Conservation (phyloP, 495 filamentous ascomycete genomes). For the Cetradonia linearis region DNA sequence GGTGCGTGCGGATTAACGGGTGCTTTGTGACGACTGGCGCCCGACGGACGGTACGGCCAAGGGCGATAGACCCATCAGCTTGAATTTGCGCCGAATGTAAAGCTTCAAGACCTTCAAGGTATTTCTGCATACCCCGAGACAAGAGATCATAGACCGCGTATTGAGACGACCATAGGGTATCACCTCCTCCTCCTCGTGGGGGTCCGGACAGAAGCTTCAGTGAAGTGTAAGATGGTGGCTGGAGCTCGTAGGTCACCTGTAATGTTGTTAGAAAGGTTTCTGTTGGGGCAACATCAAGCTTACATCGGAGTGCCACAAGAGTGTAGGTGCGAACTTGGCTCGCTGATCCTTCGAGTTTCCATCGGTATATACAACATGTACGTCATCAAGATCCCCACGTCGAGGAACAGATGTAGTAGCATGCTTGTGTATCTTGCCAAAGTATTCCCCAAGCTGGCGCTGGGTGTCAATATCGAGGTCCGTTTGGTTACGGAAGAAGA, state of each 20-base stretch:
- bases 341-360: slow-evolving; percentile 53
- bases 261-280: not conserved
- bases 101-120: slow-evolving; percentile 60
- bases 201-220: slow-evolving; percentile 61
- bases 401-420: slow-evolving; percentile 51
- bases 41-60: slow-evolving; percentile 55
- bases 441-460: slow-evolving; percentile 54
- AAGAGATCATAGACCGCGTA: slow-evolving; percentile 64
- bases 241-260: slow-evolving; percentile 61
- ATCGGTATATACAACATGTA: slow-evolving; percentile 57
- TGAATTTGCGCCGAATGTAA: slow-evolving; percentile 64
- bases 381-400: slow-evolving; percentile 52
- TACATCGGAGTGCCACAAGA: slow-evolving; percentile 57
- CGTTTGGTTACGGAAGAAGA: slow-evolving; percentile 61
- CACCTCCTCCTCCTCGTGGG: slow-evolving; percentile 58
- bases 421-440: slow-evolving; percentile 57
- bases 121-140: slow-evolving; percentile 57
- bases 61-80: slow-evolving; percentile 50
- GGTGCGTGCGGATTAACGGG: slow-evolving; percentile 62
- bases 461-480: slow-evolving; percentile 58
- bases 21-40: slow-evolving; percentile 57
- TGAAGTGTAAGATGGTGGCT: slow-evolving; percentile 68
- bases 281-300: slow-evolving; percentile 3
- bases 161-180: slow-evolving; percentile 66
- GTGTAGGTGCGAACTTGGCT: slow-evolving; percentile 38